These are phyloP conservation scores for Cryptococcus neoformans DNA, from an alignment of 1,284 basidiomycete species.

Conservation along the genomic window DNA sequence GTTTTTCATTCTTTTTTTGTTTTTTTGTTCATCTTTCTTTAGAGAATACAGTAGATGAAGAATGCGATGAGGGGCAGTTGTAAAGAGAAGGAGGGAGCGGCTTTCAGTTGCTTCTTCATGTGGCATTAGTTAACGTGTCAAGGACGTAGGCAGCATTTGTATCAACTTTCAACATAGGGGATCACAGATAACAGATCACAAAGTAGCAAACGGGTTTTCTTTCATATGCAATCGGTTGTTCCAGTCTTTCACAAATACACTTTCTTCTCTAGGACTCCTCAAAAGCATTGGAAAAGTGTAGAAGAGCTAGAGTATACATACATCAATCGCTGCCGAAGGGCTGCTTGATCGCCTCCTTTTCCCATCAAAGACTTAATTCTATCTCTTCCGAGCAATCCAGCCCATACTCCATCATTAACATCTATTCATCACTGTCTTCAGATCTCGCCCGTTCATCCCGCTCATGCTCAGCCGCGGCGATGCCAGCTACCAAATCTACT, in stretches of 20 bases:
- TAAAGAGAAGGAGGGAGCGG: not conserved
- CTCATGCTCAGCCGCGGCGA: conserved; percentile 45
- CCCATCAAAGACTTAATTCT: not conserved
- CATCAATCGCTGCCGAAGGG: no score
- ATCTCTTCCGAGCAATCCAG: no score
- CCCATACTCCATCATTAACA: no score
- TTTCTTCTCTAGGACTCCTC: no score
- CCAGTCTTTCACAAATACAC: not conserved
- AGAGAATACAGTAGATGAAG: not conserved
- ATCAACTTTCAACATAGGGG: conserved; percentile 5
- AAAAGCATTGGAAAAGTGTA: no score
- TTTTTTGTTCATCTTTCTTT: no score
- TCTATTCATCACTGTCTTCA: conserved; percentile 22
- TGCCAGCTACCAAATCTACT: conserved; percentile 46
- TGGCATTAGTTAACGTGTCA: not conserved
- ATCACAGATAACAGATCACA: not conserved
- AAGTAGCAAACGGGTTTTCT: not conserved
- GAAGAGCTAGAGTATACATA: not conserved
- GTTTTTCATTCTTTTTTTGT: not conserved
- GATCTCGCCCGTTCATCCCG: conserved; percentile 20
- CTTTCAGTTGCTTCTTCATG: no score
- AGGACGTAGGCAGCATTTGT: conserved; percentile 1
- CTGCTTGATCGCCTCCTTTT: not conserved
- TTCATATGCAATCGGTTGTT: not conserved
- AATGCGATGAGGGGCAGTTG: not conserved